A percentile compares a stretch with the other conserved stretches of the same genome.
Evolutionary conservation across 306 rosid species (phyloP).

Genomic region (Cucumis hystrix): DNA sequence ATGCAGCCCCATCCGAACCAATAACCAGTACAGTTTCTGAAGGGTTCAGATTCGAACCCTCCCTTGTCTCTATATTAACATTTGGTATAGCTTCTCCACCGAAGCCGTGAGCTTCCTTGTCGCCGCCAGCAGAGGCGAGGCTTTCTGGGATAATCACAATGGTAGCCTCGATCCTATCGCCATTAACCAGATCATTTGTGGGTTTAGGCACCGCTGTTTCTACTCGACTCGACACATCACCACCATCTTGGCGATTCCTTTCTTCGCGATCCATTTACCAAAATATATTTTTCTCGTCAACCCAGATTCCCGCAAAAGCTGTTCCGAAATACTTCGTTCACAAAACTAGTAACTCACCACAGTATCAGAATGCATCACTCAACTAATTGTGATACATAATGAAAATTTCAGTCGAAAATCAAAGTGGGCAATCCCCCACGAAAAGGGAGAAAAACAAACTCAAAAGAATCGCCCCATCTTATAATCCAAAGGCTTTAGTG

Average conservation of each 20-base stretch:
- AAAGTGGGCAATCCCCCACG: not conserved
- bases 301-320: not conserved
- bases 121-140: not conserved
- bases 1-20: slow-evolving; percentile 27
- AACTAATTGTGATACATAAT: not conserved
- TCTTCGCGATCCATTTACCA: not conserved
- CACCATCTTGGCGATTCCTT: not conserved
- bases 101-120: not conserved
- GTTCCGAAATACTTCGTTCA: not conserved
- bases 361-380: not conserved
- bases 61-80: slow-evolving; percentile 12
- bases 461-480: not conserved
- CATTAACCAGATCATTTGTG: not conserved
- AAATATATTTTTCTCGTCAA: not conserved
- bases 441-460: not conserved
- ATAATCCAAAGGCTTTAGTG: not conserved
- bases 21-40: slow-evolving; percentile 35
- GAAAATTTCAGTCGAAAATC: not conserved
- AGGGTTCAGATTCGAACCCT: slow-evolving; percentile 21
- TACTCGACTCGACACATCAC: not conserved
- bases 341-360: not conserved
- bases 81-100: not conserved
- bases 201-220: not conserved
- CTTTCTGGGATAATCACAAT: slow-evolving; percentile 1
- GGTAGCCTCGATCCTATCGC: not conserved